Evolutionary conservation across 805 yeast genomes (phyloP).

Genomic region (Kluyveromyces siamensis): DNA sequence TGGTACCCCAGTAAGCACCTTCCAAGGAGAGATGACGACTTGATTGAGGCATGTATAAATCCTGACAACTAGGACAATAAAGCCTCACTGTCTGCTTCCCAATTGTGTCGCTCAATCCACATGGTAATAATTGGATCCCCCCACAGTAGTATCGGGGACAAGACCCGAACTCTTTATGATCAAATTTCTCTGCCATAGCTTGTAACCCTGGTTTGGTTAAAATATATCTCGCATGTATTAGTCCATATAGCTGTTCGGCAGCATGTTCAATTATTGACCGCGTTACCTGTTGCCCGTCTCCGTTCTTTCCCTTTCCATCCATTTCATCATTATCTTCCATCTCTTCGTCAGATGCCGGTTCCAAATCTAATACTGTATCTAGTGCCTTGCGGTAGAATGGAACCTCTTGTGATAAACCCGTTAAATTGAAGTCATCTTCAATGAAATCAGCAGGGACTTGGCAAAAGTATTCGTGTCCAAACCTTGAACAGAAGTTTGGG

Average conservation of each 20-base stretch:
- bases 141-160: slow-evolving; percentile 89
- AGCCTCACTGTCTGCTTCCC: slow-evolving; percentile 88
- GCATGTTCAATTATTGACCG: slow-evolving; percentile 69
- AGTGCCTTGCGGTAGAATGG: slow-evolving; percentile 89
- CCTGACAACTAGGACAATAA: slow-evolving; percentile 92
- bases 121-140: slow-evolving; percentile 82
- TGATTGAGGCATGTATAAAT: slow-evolving; percentile 78
- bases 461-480: slow-evolving; percentile 85
- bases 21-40: slow-evolving; percentile 83
- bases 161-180: slow-evolving; percentile 77
- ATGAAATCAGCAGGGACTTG: slow-evolving; percentile 88
- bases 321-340: slow-evolving; percentile 16
- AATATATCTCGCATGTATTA: slow-evolving; percentile 88
- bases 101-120: slow-evolving; percentile 84
- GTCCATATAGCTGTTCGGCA: slow-evolving; percentile 87
- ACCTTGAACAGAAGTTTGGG: slow-evolving; percentile 64
- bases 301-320: slow-evolving; percentile 9
- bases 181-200: slow-evolving; percentile 90
- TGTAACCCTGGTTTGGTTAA: slow-evolving; percentile 83
- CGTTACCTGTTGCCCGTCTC: slow-evolving; percentile 34
- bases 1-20: slow-evolving; percentile 95
- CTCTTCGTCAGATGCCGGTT: slow-evolving; percentile 35
- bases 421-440: slow-evolving; percentile 92
- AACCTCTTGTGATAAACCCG: slow-evolving; percentile 77
- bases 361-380: slow-evolving; percentile 83